Conservation (phyloP, 108 stramenopile genomes). For the Stephanodiscus minutulus region DNA sequence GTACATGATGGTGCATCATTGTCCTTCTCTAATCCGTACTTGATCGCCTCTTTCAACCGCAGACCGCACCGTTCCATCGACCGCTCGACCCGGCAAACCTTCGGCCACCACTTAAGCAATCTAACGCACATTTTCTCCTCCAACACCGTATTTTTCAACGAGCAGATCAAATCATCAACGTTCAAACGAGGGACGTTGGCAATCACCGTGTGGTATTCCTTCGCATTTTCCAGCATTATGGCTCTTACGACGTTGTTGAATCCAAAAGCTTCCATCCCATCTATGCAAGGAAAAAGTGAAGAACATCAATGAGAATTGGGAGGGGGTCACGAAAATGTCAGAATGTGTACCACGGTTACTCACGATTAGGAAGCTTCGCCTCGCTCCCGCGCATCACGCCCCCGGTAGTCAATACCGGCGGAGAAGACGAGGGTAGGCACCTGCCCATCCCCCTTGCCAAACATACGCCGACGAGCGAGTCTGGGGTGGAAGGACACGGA, state of each 20-base stretch:
- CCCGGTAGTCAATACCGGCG: constrained; percentile 69
- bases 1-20: background rate
- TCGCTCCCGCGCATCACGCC: constrained; percentile 66
- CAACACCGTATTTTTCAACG: constrained; percentile 47
- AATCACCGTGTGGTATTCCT: constrained; percentile 74
- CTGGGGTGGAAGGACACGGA: constrained; percentile 77
- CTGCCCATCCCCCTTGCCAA: constrained; percentile 74
- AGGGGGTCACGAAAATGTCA: background rate
- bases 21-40: constrained; percentile 36
- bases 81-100: constrained; percentile 52
- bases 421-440: constrained; percentile 54
- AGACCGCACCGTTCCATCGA: constrained; percentile 32
- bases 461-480: constrained; percentile 66
- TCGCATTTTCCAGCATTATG: constrained; percentile 59
- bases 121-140: constrained; percentile 51
- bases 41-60: constrained; percentile 55
- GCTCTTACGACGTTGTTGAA: constrained; percentile 37
- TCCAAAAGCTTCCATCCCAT: constrained; percentile 34
- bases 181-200: constrained; percentile 55
- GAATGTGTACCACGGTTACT: constrained; percentile 30
- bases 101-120: constrained; percentile 74
- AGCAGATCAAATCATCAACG: constrained; percentile 53
- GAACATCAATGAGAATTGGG: background rate
- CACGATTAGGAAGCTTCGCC: constrained; percentile 64
- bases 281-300: background rate